Evolutionary conservation across 345 rosid species (phyloP), one percentile per base, ranked within the genome.

Genomic region (Ceriops zippeliana): DNA sequence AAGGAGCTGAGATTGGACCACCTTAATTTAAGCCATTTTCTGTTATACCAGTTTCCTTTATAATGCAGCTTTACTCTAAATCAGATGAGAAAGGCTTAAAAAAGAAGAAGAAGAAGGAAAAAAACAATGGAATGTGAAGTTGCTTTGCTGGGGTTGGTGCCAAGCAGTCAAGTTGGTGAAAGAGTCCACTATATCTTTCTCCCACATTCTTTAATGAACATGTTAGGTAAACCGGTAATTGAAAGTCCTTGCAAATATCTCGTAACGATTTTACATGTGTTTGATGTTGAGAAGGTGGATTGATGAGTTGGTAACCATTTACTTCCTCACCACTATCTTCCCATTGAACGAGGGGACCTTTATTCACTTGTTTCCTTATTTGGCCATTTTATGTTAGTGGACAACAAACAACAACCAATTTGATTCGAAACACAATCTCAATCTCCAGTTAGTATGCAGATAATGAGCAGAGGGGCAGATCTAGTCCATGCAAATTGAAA

Each of bases 221-320:
- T 34, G 69, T 31, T 53, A 52, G 69, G 59, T 66, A 22, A 66
- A 66, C 61, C 61, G 32, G 22, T 28, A 64, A n/a, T n/a, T 16
- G 49, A 64, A 31, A 49, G 52, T 5, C 21, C 16, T 30, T 37
- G 56, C 38, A 46, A 67, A 67, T 37, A 38, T 57, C 70, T 38
- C 6, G 8, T 15, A 6, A 19, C 34, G 19, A 46, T 21, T 46
- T 28, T 22, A 69, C 65, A 31, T 27, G 1, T 68, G 54, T 22
- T 17, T 38, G 30, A 20, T 22, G 65, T 37, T 11, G 65, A 60
- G 65, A 59, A 27, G 65, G 72, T 69, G 72, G 72, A 69, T 47
- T 47, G 30, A 9, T 69, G 72, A 69, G 72, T 47, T 30, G 66
- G 72, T 69, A n/a, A 28, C 30, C 72, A 60, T 60, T 69, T 58